Base-by-base conservation (phyloP, 148 eudicot species). In the Vaccinium macrocarpon region DNA sequence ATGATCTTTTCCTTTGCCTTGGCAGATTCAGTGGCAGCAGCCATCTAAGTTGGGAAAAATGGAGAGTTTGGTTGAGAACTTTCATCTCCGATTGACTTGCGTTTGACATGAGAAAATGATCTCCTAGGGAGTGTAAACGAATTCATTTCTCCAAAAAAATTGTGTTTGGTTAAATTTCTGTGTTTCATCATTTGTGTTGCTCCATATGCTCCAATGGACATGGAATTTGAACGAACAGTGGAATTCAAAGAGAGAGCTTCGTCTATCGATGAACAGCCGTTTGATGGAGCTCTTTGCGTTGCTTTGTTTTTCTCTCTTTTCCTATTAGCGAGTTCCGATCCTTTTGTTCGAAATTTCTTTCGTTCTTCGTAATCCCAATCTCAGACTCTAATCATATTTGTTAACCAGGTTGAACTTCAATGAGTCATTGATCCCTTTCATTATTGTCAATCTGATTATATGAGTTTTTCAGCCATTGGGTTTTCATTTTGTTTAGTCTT, bases 331-430 rank as follows among this genome's bases (percentile, higher is more conserved):
- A 49, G 51, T 53, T 53, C 15, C 57, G 15, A 53, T 53, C 57
- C 15, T 53, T 53, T 53, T 53, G 18, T 53, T 10, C 57, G 3
- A 53, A 13, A 13, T 53, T 53, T 53, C 57, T 11, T 53, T 87
- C 92, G 94, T 76, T 90, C 85, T 87, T 97, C 99, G 13, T 91
- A 91, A 80, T 90, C 93, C 88, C 91, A 90, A 62, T 95, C 98
- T 1, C 87, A 86, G 83, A 90, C 98, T 57, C 96, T 95, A 55
- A 90, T 95, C 59, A 78, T 97, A 83, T 97, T 95, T 86, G 90
- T 97, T 68, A 97, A 97, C 89, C 99, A 97, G 98, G 99, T 95
- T 29, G 62, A 84, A 32, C 21, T 80, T 76, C 16, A 2, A 46
- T 72, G n/a, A 77, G 38, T 52, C 25, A 78, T 82, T 38, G 50